These are phyloP conservation scores for Alternaria sp. DNA, from an alignment of 2,329 filamentous ascomycete genomes.

Conservation along the genomic window DNA sequence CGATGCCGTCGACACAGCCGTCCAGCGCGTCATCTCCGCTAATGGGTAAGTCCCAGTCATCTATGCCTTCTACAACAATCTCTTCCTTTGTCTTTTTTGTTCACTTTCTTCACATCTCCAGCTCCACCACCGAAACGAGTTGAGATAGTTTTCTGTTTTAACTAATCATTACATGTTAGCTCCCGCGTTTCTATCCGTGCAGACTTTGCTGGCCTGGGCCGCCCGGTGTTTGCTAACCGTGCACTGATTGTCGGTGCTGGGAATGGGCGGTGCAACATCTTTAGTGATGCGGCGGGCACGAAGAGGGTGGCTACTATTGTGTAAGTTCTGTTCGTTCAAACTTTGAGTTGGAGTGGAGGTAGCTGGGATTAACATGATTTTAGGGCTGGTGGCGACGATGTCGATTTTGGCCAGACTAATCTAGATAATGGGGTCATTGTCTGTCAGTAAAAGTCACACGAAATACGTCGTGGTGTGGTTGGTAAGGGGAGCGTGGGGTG, in stretches of 20 bases:
- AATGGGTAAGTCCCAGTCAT: not conserved
- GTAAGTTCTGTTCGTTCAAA: not conserved
- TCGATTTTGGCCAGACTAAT: not conserved
- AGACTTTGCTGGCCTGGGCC: not conserved
- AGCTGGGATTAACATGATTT: not conserved
- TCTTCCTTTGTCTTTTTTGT: no score
- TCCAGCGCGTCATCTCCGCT: conserved; percentile 18
- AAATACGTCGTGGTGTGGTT: rapidly evolving
- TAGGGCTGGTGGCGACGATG: not conserved
- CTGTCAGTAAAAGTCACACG: not conserved
- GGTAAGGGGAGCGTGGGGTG: rapidly evolving
- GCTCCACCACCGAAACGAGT: no score
- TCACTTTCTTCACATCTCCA: no score
- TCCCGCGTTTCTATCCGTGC: not conserved
- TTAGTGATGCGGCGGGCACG: not conserved
- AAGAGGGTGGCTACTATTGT: not conserved
- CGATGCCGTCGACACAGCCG: conserved; percentile 22
- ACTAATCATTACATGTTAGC: not conserved
- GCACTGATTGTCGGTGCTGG: not conserved
- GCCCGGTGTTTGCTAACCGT: not conserved
- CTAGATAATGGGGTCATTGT: not conserved
- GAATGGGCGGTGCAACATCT: not conserved
- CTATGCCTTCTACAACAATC: no score
- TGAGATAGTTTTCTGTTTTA: no score
- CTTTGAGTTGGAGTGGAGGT: no score